phyloP scores from a whole-genome alignment of 2,329 filamentous ascomycete genomes.

The Gaeumannomyces sp. region DNA sequence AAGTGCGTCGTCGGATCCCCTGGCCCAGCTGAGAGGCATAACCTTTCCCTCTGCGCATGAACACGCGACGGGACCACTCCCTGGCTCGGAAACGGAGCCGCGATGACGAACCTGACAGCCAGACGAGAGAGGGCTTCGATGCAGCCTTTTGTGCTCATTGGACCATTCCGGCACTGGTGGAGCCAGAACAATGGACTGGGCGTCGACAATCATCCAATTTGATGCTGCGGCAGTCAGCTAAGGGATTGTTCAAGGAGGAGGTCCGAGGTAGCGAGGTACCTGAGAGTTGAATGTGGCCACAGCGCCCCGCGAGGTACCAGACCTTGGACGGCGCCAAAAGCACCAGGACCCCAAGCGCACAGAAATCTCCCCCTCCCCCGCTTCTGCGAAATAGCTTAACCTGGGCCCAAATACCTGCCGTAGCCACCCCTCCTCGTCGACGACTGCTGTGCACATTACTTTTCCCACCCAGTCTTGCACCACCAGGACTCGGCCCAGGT shows the following conservation, averaged over 20 bases:
- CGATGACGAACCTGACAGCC: neutral
- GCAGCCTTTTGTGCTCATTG: neutral
- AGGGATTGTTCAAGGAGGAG: neutral
- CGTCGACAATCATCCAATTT: neutral
- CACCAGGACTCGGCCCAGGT: neutral
- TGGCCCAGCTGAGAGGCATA: neutral
- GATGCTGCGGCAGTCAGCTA: neutral
- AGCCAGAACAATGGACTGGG: neutral
- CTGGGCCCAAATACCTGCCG: constrained; percentile 6
- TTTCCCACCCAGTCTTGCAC: neutral
- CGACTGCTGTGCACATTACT: neutral
- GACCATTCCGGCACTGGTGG: neutral
- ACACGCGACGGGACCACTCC: neutral
- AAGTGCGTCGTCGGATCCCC: neutral
- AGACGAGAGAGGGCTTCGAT: neutral
- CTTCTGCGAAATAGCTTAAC: constrained; percentile 7
- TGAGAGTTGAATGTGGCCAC: neutral
- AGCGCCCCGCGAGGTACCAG: neutral
- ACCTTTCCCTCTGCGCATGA: neutral
- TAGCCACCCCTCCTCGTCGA: constrained; percentile 7
- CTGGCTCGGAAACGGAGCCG: neutral
- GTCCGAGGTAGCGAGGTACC: neutral
- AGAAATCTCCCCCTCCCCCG: constrained; percentile 8
- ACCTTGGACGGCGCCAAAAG: neutral
- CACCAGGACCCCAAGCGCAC: constrained; percentile 6